These are phyloP conservation scores for Leccinum boreale DNA, from an alignment of 768 basidiomycete genomes.

Conservation along the genomic window DNA sequence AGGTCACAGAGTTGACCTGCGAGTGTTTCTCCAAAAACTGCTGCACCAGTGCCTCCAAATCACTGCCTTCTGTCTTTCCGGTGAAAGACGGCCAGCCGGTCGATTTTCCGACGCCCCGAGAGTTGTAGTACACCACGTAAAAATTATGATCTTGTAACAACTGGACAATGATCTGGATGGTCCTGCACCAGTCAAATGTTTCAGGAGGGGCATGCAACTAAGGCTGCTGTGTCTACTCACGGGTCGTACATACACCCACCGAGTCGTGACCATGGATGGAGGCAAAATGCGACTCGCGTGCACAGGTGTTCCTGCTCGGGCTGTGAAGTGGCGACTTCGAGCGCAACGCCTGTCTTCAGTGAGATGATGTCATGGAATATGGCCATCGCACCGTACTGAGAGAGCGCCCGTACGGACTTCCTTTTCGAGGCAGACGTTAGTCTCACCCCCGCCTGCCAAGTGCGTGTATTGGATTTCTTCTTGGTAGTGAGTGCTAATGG, in stretches of 20 bases:
- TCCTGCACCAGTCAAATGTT: conserved; percentile 7
- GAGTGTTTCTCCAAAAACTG: conserved; percentile 47
- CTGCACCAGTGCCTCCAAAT: conserved; percentile 59
- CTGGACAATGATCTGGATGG: conserved; percentile 44
- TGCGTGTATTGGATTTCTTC: neutral
- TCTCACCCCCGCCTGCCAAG: neutral
- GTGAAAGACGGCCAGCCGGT: conserved; percentile 72
- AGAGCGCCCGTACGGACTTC: neutral
- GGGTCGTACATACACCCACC: conserved; percentile 75
- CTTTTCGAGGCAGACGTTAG: conserved; percentile 2
- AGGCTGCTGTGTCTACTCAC: conserved; percentile 42
- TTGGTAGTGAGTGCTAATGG: neutral
- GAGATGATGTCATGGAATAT: conserved; percentile 3
- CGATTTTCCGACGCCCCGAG: conserved; percentile 73
- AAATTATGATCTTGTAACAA: conserved; percentile 45
- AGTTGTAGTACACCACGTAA: conserved; percentile 69
- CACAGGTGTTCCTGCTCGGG: conserved; percentile 20
- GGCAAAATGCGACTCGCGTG: conserved; percentile 59
- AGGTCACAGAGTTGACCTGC: conserved; percentile 47
- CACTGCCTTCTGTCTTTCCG: conserved; percentile 65
- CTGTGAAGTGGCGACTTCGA: conserved; percentile 39
- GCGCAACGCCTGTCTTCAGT: conserved; percentile 39
- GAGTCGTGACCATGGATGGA: conserved; percentile 86
- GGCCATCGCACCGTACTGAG: neutral
- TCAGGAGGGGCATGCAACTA: neutral